Conservation (phyloP, 192 early-diverging fungal species). For the Spinellus fusiger region DNA sequence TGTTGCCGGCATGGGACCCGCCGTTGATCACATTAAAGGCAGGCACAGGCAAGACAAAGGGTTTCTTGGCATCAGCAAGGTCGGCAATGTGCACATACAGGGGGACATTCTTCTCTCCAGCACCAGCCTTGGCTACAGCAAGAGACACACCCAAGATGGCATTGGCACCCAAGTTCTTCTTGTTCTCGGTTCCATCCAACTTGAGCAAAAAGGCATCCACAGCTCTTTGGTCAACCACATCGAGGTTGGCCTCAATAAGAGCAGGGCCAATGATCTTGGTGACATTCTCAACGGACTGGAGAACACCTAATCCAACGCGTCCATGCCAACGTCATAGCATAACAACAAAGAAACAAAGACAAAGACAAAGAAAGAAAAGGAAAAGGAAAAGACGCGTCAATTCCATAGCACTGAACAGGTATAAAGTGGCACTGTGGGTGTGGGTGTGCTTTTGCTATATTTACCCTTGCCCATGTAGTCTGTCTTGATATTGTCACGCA, state of each 20-base stretch:
- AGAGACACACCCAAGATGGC: slow-evolving; percentile 98
- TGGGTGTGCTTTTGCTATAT: slow-evolving; percentile 2
- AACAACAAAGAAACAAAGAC: no score
- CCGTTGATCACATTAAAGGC: slow-evolving; percentile 99
- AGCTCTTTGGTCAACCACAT: slow-evolving; percentile 80
- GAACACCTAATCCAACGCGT: slow-evolving; percentile 77
- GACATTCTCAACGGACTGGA: slow-evolving; percentile 87
- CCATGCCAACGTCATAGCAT: no score
- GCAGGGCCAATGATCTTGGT: slow-evolving; percentile 84
- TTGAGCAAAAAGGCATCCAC: slow-evolving; percentile 89
- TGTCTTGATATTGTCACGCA: slow-evolving; percentile 82
- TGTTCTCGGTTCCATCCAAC: slow-evolving; percentile 95
- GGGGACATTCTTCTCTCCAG: slow-evolving; percentile 88
- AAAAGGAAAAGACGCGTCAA: slow-evolving; percentile 48
- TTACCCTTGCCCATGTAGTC: slow-evolving; percentile 94
- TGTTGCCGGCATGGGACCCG: slow-evolving; percentile 98
- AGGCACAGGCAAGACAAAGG: slow-evolving; percentile 92
- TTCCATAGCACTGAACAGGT: background rate
- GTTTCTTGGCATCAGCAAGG: slow-evolving; percentile 73
- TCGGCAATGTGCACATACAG: slow-evolving; percentile 95
- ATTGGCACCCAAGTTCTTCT: slow-evolving; percentile 94
- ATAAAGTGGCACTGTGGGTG: background rate
- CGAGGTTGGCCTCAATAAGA: slow-evolving; percentile 72
- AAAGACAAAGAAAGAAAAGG: slow-evolving; percentile 35
- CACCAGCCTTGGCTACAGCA: slow-evolving; percentile 92